phyloP scores from a whole-genome alignment of 176 grass and related monocot genomes.

The Hsuehochloa calcarea region DNA sequence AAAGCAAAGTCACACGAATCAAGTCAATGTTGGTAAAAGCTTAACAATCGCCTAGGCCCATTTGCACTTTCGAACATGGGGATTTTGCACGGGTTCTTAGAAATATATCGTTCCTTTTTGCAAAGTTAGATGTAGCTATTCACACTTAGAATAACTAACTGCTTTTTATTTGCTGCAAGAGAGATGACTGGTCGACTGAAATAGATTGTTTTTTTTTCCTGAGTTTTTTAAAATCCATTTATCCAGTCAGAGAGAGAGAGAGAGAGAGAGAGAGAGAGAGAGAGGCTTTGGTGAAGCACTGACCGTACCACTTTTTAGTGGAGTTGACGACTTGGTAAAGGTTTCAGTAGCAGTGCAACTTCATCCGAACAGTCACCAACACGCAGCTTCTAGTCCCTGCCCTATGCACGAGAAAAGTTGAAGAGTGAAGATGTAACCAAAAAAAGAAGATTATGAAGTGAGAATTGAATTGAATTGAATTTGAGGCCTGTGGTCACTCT shows the following conservation, averaged over 20 bases:
- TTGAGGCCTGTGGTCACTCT: no score
- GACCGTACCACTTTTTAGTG: neutral
- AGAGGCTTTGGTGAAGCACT: neutral
- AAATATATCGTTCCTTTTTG: neutral
- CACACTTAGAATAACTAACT: neutral
- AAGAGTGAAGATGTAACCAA: neutral
- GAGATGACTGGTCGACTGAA: neutral
- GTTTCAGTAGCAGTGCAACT: neutral
- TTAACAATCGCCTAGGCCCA: neutral
- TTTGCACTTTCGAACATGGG: neutral
- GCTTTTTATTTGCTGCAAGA: neutral
- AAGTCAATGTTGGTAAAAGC: neutral
- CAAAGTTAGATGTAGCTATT: neutral
- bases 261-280: neutral
- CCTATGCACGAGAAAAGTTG: neutral
- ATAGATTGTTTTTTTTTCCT: neutral
- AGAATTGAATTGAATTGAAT: neutral
- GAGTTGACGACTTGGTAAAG: slow-evolving; percentile 22
- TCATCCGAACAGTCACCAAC: neutral
- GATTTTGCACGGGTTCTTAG: no score
- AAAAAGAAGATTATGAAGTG: neutral
- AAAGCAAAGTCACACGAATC: neutral
- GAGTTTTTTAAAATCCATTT: neutral
- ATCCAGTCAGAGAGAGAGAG: neutral
- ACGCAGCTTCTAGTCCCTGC: neutral